Percentiles rank a stretch among this genome's conserved stretches.
These are phyloP conservation scores for Amorphotheca resinae DNA, from an alignment of 495 filamentous ascomycete genomes.

Conservation along the genomic window DNA sequence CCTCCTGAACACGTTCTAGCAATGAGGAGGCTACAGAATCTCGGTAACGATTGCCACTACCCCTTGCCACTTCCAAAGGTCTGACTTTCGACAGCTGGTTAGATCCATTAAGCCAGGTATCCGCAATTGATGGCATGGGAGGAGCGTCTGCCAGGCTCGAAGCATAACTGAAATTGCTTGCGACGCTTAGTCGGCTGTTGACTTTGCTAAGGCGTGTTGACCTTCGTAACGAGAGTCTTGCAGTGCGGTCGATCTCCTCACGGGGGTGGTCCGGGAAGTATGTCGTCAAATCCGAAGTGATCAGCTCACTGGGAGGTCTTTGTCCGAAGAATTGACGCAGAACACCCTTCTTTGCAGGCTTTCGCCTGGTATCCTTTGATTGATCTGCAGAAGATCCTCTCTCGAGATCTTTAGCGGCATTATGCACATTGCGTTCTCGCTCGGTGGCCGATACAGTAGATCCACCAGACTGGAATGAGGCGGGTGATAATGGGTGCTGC, in stretches of 20 bases:
- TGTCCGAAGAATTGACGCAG: conserved; percentile 70
- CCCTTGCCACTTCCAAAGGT: conserved; percentile 31
- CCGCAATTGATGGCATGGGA: conserved; percentile 91
- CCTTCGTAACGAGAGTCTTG: conserved; percentile 78
- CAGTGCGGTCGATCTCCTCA: conserved; percentile 87
- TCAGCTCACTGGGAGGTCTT: conserved; percentile 89
- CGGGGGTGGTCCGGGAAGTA: conserved; percentile 94
- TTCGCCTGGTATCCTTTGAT: conserved; percentile 6
- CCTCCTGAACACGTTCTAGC: conserved; percentile 75
- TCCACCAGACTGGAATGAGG: conserved; percentile 37
- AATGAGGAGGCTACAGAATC: conserved; percentile 82
- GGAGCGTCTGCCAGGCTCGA: conserved; percentile 82
- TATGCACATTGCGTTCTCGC: conserved; percentile 50
- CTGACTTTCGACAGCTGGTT: conserved; percentile 38
- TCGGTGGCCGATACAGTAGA: conserved; percentile 29
- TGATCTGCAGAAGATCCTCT: conserved; percentile 28
- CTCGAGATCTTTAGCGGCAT: conserved; percentile 46
- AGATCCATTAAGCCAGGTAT: conserved; percentile 68
- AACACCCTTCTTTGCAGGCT: conserved; percentile 31
- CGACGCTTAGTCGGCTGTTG: conserved; percentile 81
- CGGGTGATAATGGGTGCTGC: conserved; percentile 69
- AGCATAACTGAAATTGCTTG: conserved; percentile 84
- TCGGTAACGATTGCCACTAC: conserved; percentile 46
- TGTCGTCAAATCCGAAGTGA: conserved; percentile 85
- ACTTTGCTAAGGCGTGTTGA: conserved; percentile 84